These are phyloP conservation scores for Lactarius akahatsu DNA, from an alignment of 768 basidiomycete species.

Conservation along the genomic window DNA sequence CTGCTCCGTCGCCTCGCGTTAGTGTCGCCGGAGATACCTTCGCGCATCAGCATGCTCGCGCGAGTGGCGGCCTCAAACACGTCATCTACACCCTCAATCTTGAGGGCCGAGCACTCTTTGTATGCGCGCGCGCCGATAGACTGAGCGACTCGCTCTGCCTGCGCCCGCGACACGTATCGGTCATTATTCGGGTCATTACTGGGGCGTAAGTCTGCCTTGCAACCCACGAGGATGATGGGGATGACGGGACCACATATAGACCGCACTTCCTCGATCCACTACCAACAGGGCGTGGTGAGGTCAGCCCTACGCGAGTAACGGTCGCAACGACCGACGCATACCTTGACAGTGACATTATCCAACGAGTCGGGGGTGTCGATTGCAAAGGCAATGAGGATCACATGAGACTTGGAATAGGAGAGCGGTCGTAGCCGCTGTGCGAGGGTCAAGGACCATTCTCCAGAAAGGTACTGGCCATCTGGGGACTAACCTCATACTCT, in stretches of 20 bases:
- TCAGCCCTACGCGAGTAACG: neutral
- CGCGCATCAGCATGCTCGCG: constrained; percentile 94
- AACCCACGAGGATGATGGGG: constrained; percentile 94
- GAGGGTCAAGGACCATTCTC: constrained; percentile 7
- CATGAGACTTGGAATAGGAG: constrained; percentile 97
- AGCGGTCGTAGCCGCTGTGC: constrained; percentile 86
- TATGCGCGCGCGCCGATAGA: constrained; percentile 90
- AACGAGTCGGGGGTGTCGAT: constrained; percentile 96
- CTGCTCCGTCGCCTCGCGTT: constrained; percentile 39
- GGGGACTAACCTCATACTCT: constrained; percentile 83
- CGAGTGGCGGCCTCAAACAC: constrained; percentile 97
- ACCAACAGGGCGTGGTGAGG: constrained; percentile 2
- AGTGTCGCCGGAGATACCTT: constrained; percentile 59
- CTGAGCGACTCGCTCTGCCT: constrained; percentile 79
- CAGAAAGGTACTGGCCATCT: neutral
- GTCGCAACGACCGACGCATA: constrained; percentile 34
- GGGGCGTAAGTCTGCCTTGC: constrained; percentile 89
- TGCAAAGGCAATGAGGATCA: constrained; percentile 96
- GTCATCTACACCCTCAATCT: constrained; percentile 91
- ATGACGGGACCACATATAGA: constrained; percentile 91
- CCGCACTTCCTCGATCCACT: constrained; percentile 99
- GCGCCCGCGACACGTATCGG: constrained; percentile 68
- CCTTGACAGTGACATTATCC: constrained; percentile 94
- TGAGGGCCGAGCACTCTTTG: constrained; percentile 91
- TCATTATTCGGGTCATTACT: constrained; percentile 45